phyloP scores from a whole-genome alignment of 202 grass and related monocot species.

The Schoenoplectus tabernaemontani region DNA sequence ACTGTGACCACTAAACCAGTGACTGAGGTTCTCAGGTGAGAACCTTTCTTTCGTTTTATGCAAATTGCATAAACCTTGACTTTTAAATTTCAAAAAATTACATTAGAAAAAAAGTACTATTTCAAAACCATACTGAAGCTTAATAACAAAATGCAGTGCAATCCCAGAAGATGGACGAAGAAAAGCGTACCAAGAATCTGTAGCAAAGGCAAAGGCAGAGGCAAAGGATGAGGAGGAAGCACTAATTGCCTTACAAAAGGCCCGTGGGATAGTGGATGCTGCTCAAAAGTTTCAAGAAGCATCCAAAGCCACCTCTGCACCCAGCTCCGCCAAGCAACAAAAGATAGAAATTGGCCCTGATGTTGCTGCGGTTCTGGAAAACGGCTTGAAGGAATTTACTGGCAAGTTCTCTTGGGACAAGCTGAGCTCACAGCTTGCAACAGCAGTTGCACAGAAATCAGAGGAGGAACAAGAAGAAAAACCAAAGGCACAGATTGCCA shows the following conservation, averaged over 20 bases:
- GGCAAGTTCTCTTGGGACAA: slow-evolving; percentile 71
- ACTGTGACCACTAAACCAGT: slow-evolving; percentile 50
- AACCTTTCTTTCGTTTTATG: slow-evolving; percentile 12
- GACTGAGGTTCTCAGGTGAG: slow-evolving; percentile 54
- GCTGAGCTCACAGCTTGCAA: slow-evolving; percentile 51
- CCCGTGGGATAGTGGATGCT: slow-evolving; percentile 25
- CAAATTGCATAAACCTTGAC: not conserved
- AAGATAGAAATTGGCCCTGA: not conserved
- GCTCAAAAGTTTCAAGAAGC: slow-evolving; percentile 31
- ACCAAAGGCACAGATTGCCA: slow-evolving; percentile 50
- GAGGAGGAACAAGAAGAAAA: slow-evolving; percentile 30
- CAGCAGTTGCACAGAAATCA: slow-evolving; percentile 23
- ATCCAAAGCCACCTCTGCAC: not conserved
- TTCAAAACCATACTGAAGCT: not conserved
- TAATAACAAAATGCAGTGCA: slow-evolving; percentile 24
- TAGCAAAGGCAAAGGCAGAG: slow-evolving; percentile 58
- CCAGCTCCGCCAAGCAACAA: not conserved
- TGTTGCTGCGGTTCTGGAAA: slow-evolving; percentile 18
- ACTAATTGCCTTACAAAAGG: slow-evolving; percentile 28
- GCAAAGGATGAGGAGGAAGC: slow-evolving; percentile 42
- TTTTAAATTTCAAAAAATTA: not conserved
- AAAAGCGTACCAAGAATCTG: slow-evolving; percentile 56
- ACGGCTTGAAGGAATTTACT: slow-evolving; percentile 41
- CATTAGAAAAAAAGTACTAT: not conserved
- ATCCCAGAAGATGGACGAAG: slow-evolving; percentile 85